Percentiles rank a stretch among this genome's conserved stretches.
phyloP scores from a whole-genome alignment of 495 filamentous ascomycete species.

The Penicillium waksmanii region DNA sequence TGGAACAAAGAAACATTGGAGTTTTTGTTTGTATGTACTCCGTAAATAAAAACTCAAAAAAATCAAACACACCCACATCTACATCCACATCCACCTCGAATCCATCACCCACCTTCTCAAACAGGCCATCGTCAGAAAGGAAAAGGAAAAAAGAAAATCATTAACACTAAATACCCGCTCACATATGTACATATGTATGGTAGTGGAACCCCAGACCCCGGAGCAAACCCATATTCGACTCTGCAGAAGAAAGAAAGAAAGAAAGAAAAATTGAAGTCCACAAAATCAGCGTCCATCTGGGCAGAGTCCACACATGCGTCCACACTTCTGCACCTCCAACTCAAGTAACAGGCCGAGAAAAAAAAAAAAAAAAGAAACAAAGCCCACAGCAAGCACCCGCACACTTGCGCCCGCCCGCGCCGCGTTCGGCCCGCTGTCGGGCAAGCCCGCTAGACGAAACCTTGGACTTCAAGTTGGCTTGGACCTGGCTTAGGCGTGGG shows the following conservation, averaged over 20 bases:
- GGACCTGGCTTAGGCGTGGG: too few species aligned
- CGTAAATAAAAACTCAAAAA: too few species aligned
- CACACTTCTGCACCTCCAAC: slow-evolving; percentile 3
- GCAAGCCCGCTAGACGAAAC: slow-evolving; percentile 36
- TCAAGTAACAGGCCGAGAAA: neutral
- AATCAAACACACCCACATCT: too few species aligned
- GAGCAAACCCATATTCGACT: neutral
- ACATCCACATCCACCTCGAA: too few species aligned
- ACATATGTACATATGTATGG: too few species aligned
- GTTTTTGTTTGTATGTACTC: too few species aligned
- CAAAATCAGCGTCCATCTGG: neutral
- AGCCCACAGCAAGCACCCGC: neutral
- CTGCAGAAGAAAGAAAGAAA: neutral
- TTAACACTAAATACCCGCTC: too few species aligned
- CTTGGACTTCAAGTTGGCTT: slow-evolving; percentile 19
- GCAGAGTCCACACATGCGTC: neutral
- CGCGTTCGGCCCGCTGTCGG: slow-evolving; percentile 39
- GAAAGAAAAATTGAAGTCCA: too few species aligned
- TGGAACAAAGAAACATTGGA: too few species aligned
- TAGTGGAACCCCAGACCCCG: slow-evolving; percentile 1
- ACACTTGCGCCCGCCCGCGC: slow-evolving; percentile 20
- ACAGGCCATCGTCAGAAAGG: neutral
- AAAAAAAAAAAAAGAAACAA: too few species aligned
- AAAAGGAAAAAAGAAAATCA: too few species aligned
- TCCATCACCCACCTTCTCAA: slow-evolving; percentile 1